Percentiles rank a stretch among this genome's conserved stretches.
phyloP scores from a whole-genome alignment of 2,329 filamentous ascomycete genomes.

The Lomentospora prolificans region DNA sequence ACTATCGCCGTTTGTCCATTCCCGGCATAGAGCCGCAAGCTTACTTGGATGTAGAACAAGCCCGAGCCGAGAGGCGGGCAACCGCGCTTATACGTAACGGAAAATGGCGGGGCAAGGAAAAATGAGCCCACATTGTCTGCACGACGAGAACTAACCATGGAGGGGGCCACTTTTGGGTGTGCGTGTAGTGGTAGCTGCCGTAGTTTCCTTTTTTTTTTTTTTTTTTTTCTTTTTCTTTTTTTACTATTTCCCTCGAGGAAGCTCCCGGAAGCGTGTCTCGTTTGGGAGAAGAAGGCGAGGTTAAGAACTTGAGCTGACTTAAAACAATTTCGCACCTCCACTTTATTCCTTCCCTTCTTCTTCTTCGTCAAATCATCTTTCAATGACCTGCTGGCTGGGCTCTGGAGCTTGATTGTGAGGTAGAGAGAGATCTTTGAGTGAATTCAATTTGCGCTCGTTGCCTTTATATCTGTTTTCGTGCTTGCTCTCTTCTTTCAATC shows the following conservation, averaged over 20 bases:
- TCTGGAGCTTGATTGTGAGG: not conserved
- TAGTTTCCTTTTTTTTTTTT: not conserved
- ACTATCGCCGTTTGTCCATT: not conserved
- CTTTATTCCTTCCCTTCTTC: not conserved
- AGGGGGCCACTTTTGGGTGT: too few species aligned
- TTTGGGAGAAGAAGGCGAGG: too few species aligned
- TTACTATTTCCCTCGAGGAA: not conserved
- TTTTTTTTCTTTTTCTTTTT: not conserved
- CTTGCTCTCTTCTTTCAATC: not conserved
- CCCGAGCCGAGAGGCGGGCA: not conserved
- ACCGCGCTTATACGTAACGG: not conserved
- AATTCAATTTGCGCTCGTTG: not conserved
- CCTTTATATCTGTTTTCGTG: not conserved
- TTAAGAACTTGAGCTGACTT: too few species aligned
- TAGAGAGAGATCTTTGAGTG: not conserved
- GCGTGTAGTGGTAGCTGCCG: not conserved
- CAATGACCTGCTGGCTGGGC: not conserved
- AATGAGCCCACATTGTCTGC: conserved; percentile 1
- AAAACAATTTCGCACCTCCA: not conserved
- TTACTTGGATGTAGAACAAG: not conserved
- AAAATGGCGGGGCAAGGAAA: not conserved
- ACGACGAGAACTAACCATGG: not conserved
- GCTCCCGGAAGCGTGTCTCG: too few species aligned
- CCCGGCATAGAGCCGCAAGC: not conserved
- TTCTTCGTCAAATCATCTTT: not conserved